These are phyloP conservation scores for Tulasnella sp. DNA, from an alignment of 768 basidiomycete species.

Conservation along the genomic window DNA sequence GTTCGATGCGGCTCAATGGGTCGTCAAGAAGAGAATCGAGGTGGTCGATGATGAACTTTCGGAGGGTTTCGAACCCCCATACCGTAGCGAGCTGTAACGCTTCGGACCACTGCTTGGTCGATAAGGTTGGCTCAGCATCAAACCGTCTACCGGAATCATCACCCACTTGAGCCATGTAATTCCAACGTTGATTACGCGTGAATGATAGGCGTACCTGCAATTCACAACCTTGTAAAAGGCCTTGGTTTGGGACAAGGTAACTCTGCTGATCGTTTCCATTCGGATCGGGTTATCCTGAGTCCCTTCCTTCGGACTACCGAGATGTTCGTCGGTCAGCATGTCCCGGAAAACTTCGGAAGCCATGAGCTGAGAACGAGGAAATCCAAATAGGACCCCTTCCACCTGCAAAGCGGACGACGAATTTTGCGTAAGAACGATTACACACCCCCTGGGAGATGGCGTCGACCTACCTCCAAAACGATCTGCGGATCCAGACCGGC, in stretches of 20 bases:
- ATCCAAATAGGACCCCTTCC: background rate
- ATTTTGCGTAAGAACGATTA: background rate
- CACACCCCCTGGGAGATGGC: background rate
- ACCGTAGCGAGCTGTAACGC: slow-evolving; percentile 12
- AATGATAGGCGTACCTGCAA: background rate
- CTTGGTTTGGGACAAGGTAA: background rate
- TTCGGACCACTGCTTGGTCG: background rate
- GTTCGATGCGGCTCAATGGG: background rate
- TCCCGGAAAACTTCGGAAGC: background rate
- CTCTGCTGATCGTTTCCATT: background rate
- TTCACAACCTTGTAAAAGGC: background rate
- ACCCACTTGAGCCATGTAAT: background rate
- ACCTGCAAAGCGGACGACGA: background rate
- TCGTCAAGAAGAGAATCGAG: background rate
- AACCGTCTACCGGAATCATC: background rate
- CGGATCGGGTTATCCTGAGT: background rate
- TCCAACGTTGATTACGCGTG: background rate
- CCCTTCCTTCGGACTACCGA: background rate
- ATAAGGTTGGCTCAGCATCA: background rate
- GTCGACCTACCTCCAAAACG: background rate
- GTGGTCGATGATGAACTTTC: background rate
- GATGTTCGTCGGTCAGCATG: background rate
- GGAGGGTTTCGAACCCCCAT: slow-evolving; percentile 2
- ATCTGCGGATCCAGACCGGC: background rate
- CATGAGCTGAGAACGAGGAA: background rate